Evolutionary conservation across 2,329 filamentous ascomycete species (phyloP), one percentile per base, ranked within the genome.

Genomic region (Colletotrichum camelliae): DNA sequence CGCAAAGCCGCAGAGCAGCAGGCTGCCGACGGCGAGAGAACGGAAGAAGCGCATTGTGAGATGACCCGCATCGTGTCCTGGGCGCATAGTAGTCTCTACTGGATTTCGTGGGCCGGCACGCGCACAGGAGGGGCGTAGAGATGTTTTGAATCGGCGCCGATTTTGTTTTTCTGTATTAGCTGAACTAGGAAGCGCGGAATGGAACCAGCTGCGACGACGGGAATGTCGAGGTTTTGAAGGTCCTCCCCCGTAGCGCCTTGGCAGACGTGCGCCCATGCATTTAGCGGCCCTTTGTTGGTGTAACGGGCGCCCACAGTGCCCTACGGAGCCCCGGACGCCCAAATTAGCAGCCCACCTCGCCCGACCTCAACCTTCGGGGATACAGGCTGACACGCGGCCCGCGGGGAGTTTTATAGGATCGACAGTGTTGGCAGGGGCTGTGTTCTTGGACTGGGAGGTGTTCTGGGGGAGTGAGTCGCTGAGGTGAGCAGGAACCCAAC

Each of bases 181-280:
- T 72, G 68, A 57, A 69, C 67, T 60, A 71, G 61, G 48, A 55
- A 55, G 37, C 61, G 52, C 27, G 39, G 24, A 57, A n/a, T 55
- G 60, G 35, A 66, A 24, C 29, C 35, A 35, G 55, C 27, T 67
- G 57, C 55, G 55, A 75, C 43, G 43, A 52, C 43, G 43, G 62
- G 72, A 75, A 73, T 68, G 70, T 67, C 68, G 55, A 72, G 43
- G 57, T 73, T 75, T 75, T 68, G 69, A 67, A 73, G 69, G 69
- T 62, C 7, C 52, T 52, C 57, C 24, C 35, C 57, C 16, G 55
- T 68, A 60, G 73, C 64, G 73, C 62, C 73, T 75, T 75, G 70
- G 70, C 73, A 73, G 57, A 73, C 57, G 64, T 65, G 57, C 18
- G 58, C 58, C 73, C 73, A 69, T 75, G 73, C 73, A 75, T 65